Evolutionary conservation across 441 rosid genomes (phyloP), one percentile per base, ranked within the genome.

Genomic region (Erodium trifolium): DNA sequence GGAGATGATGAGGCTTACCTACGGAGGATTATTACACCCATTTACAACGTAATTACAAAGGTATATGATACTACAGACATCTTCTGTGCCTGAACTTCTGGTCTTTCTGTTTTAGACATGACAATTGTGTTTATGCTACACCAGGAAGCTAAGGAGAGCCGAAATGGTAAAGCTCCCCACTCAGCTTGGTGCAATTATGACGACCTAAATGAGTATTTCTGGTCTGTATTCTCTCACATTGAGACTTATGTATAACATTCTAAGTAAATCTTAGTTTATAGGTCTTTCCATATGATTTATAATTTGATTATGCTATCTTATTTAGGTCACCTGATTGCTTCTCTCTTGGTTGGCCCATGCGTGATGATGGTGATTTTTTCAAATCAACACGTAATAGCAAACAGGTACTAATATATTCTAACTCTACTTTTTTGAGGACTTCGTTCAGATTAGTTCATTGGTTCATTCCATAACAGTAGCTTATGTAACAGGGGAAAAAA

Each of bases 341-440:
- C 80, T 86, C 99, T 78, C 97, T 95, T 73, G 99, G 98, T 78
- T 95, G 99, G 98, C 98, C 99, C 18, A 95, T 95, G 99, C 98
- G 98, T 66, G 99, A 95, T 72, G 97, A 95, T 79, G 98, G 98
- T 16, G 84, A 84, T 41, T 83, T 95, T 78, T 95, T 95, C 78
- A 92, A 77, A 77, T 89, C 99, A 71, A 95, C 95, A 17, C 29
- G 63, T 17, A 57, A 9, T 17, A 7, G 1, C 11, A 57, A 57
- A 57, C 9, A 19, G 63, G 63, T 57, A 57, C 23, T 5, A 17
- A 17, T 16, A 31, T 31, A 31, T 31, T 31, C 34, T 31, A 31
- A 31, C 34, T 31, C 34, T 31, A 31, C 34, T 0, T 31, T 31
- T 31, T 31, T 31, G 3, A 31, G 34, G 34, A 31, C 41, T 11